Conservation (phyloP, 441 rosid species). For the Metrosideros polymorpha region DNA sequence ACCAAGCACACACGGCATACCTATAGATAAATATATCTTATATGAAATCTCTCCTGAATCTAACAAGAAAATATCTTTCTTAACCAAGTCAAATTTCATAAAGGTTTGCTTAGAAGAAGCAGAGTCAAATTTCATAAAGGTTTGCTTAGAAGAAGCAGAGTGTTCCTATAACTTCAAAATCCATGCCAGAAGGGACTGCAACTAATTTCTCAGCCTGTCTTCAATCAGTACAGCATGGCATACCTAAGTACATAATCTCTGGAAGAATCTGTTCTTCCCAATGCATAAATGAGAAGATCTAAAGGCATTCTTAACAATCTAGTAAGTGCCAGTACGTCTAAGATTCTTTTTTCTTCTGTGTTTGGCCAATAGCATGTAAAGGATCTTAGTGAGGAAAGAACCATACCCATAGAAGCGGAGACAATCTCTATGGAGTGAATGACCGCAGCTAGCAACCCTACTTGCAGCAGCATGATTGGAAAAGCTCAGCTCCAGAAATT, state of each 20-base stretch:
- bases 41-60: neutral
- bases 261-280: neutral
- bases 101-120: neutral
- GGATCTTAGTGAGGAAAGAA: neutral
- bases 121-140: no score
- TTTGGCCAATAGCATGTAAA: neutral
- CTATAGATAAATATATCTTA: neutral
- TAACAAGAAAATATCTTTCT: neutral
- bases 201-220: neutral
- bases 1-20: neutral
- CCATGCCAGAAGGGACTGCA: neutral
- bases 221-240: neutral
- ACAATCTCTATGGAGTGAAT: slow-evolving; percentile 98
- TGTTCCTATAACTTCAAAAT: neutral
- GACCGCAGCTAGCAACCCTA: slow-evolving; percentile 99
- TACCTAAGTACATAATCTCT: neutral
- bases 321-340: neutral
- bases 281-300: neutral
- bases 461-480: slow-evolving; percentile 99
- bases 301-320: neutral
- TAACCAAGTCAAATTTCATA: neutral
- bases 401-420: slow-evolving; percentile 98
- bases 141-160: neutral
- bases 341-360: neutral
- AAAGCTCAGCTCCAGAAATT: slow-evolving; percentile 98